Evolutionary conservation across 768 basidiomycete species (phyloP).

Genomic region (Albatrellus ellisii): DNA sequence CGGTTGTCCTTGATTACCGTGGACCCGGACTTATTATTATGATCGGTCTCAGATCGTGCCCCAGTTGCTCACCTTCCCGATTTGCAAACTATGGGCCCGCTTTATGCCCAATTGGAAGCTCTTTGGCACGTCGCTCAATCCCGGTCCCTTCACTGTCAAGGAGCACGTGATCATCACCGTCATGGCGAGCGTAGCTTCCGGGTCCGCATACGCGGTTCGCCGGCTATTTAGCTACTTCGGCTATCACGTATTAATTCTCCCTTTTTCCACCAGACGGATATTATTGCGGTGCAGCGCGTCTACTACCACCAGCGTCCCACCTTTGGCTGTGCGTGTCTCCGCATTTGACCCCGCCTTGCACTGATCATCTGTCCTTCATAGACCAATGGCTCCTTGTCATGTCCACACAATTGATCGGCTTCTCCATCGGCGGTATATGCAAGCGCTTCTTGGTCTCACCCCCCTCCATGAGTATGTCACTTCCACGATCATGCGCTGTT

Average conservation of each 20-base stretch:
- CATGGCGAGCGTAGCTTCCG: conserved; percentile 51
- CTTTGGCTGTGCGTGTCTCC: conserved; percentile 25
- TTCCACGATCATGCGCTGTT: conserved; percentile 25
- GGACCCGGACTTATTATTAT: conserved; percentile 6
- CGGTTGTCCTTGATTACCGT: not conserved
- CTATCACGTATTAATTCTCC: not conserved
- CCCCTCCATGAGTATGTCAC: conserved; percentile 28
- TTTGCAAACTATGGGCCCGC: conserved; percentile 56
- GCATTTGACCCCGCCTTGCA: conserved; percentile 12
- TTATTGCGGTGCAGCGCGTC: conserved; percentile 30
- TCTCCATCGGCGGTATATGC: conserved; percentile 64
- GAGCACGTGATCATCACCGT: conserved; percentile 67
- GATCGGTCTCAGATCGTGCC: conserved; percentile 38
- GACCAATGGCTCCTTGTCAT: conserved; percentile 53
- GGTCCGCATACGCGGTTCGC: conserved; percentile 45
- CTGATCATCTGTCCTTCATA: not conserved
- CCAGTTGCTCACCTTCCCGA: conserved; percentile 54
- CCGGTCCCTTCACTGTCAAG: conserved; percentile 68
- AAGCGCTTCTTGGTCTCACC: conserved; percentile 61
- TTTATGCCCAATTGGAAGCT: conserved; percentile 37
- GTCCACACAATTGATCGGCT: conserved; percentile 60
- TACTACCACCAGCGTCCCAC: conserved; percentile 28
- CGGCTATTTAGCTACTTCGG: not conserved
- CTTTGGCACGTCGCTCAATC: conserved; percentile 52
- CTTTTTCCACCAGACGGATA: conserved; percentile 22